phyloP scores from a whole-genome alignment of 1,139 yeast genomes.

The Kurtzmaniella quercitrusa region DNA sequence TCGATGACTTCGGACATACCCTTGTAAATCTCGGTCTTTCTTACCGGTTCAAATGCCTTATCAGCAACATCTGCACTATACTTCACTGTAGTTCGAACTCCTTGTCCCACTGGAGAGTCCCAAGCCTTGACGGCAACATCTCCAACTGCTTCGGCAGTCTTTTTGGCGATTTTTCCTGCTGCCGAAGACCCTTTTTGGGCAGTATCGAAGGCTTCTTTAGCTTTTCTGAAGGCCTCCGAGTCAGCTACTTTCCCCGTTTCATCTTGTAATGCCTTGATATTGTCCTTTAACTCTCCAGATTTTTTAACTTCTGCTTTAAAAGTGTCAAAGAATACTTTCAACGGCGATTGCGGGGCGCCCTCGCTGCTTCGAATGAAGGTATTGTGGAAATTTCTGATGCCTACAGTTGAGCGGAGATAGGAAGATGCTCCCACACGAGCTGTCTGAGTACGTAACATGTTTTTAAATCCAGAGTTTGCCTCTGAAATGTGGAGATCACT shows the following conservation, averaged over 20 bases:
- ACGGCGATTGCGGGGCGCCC: slow-evolving; percentile 57
- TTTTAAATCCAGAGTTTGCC: neutral
- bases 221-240: slow-evolving; percentile 87
- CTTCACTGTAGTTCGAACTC: slow-evolving; percentile 76
- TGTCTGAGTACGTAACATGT: slow-evolving; percentile 6
- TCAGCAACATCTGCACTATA: slow-evolving; percentile 81
- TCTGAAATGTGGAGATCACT: neutral
- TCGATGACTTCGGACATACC: slow-evolving; percentile 87
- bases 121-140: slow-evolving; percentile 88
- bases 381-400: slow-evolving; percentile 3
- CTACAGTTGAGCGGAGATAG: neutral
- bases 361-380: slow-evolving; percentile 5
- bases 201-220: slow-evolving; percentile 85
- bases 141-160: slow-evolving; percentile 94
- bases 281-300: slow-evolving; percentile 83
- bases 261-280: slow-evolving; percentile 91
- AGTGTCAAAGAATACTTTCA: slow-evolving; percentile 90
- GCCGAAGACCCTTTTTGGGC: slow-evolving; percentile 81
- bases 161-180: slow-evolving; percentile 77
- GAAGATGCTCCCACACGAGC: neutral
- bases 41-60: slow-evolving; percentile 88
- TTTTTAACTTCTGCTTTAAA: slow-evolving; percentile 89
- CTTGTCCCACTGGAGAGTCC: slow-evolving; percentile 92
- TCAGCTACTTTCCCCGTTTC: slow-evolving; percentile 95
- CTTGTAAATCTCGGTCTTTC: slow-evolving; percentile 85